Evolutionary conservation across 164 flowering plant genomes (phyloP).

Genomic region (Macadamia tetraphylla): DNA sequence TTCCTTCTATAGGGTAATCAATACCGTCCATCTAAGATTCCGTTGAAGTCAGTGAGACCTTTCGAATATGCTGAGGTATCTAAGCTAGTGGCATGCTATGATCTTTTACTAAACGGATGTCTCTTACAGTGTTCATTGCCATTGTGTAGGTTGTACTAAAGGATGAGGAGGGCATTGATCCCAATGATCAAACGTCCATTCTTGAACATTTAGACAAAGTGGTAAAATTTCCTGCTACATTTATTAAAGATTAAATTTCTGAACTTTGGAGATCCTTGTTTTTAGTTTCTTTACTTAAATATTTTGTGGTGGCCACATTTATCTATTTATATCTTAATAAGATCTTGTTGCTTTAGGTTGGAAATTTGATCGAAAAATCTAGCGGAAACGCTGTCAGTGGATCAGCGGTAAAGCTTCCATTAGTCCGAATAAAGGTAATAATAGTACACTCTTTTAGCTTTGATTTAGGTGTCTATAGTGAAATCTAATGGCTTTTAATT

Average conservation of each 20-base stretch:
- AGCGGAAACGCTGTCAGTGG: conserved; percentile 30
- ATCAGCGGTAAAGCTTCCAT: conserved; percentile 75
- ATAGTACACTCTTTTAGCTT: no score
- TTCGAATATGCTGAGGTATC: conserved; percentile 89
- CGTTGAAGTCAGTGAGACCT: conserved; percentile 83
- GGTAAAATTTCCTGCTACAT: conserved; percentile 29
- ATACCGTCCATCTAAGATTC: conserved; percentile 96
- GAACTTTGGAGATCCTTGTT: conserved; percentile 2
- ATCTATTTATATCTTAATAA: conserved; percentile 11
- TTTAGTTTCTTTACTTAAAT: not conserved
- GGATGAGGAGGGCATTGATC: conserved; percentile 81
- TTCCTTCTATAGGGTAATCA: conserved; percentile 67
- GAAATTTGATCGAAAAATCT: conserved; percentile 65
- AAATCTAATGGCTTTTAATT: no score
- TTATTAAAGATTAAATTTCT: not conserved
- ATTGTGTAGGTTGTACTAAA: conserved; percentile 67
- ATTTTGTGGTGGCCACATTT: not conserved
- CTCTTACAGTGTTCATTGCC: conserved; percentile 5
- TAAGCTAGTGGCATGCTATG: not conserved
- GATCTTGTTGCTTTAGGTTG: conserved; percentile 47
- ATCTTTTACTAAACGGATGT: conserved; percentile 1
- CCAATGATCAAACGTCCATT: conserved; percentile 85
- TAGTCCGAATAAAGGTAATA: conserved; percentile 76
- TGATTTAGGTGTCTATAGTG: no score
- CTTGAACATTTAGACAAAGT: conserved; percentile 91